A percentile compares a stretch with the other conserved stretches of the same genome.
Evolutionary conservation across 2,329 filamentous ascomycete genomes (phyloP).

Genomic region (Chrysoporthe deuterocubensis): DNA sequence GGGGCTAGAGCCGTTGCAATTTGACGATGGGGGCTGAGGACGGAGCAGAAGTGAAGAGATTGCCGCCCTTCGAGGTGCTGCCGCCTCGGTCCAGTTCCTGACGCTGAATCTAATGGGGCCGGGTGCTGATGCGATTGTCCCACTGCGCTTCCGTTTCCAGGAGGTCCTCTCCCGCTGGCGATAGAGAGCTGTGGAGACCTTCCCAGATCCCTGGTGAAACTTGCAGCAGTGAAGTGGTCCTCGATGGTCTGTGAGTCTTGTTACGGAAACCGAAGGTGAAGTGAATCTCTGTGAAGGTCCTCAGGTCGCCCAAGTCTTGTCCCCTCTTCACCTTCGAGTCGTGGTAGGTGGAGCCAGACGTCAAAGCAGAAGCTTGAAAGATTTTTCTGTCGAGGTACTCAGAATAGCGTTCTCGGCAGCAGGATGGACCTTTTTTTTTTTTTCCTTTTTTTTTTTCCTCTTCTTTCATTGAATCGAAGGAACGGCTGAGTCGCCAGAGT

Average conservation of each 20-base stretch:
- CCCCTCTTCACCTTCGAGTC: background rate
- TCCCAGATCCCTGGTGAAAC: constrained; percentile 4
- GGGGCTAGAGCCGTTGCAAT: background rate
- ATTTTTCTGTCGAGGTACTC: background rate
- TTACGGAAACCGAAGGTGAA: constrained; percentile 20
- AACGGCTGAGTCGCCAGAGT: background rate
- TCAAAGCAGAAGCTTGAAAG: background rate
- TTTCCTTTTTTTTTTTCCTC: background rate
- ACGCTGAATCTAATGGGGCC: constrained; percentile 3
- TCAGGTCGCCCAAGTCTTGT: background rate
- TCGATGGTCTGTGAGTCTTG: constrained; percentile 2
- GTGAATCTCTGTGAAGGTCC: constrained; percentile 3
- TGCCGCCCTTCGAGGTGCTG: background rate
- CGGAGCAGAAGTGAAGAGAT: background rate
- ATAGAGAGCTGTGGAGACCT: constrained; percentile 15
- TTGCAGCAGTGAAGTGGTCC: constrained; percentile 4
- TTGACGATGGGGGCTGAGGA: constrained; percentile 33
- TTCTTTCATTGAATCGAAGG: background rate
- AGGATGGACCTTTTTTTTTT: background rate
- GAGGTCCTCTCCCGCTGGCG: constrained; percentile 17
- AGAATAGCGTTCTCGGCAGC: background rate
- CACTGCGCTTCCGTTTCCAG: constrained; percentile 21
- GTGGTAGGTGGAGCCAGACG: background rate
- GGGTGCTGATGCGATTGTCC: constrained; percentile 9
- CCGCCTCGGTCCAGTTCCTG: constrained; percentile 8